These are phyloP conservation scores for Carex kokanica DNA, from an alignment of 176 grass and related monocot species.

Conservation along the genomic window DNA sequence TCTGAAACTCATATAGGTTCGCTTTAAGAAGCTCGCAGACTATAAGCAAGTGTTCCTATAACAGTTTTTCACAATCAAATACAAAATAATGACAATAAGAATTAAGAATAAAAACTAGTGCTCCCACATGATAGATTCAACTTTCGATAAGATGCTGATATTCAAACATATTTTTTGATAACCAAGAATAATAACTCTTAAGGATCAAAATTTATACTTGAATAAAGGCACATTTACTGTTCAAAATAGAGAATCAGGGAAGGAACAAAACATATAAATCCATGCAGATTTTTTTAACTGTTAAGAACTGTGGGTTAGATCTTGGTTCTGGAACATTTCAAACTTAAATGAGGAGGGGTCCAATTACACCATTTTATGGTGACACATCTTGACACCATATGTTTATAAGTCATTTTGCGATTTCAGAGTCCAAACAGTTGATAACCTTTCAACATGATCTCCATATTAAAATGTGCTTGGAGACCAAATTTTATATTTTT, in stretches of 20 bases:
- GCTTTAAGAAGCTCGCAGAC: conserved; percentile 99
- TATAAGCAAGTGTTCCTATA: conserved; percentile 97
- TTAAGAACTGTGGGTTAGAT: background rate
- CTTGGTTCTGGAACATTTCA: conserved; percentile 3
- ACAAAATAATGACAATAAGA: background rate
- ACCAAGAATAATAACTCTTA: background rate
- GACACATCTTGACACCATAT: too few relatives aligned
- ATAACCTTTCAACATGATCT: too few relatives aligned
- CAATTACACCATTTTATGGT: too few relatives aligned
- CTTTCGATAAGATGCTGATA: background rate
- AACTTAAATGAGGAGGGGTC: background rate
- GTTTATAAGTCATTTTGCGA: too few relatives aligned
- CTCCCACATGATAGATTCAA: background rate
- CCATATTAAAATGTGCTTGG: too few relatives aligned
- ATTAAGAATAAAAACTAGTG: background rate
- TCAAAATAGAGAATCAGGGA: background rate
- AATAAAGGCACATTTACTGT: background rate
- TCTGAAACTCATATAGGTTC: conserved; percentile 98
- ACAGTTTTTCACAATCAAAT: conserved; percentile 12
- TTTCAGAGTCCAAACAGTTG: too few relatives aligned
- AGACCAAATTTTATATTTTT: too few relatives aligned
- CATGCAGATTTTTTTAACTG: background rate
- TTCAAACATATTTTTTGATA: background rate
- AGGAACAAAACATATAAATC: background rate
- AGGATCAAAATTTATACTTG: conserved; percentile 1